These are phyloP conservation scores for Hericium rajendrae DNA, from an alignment of 768 basidiomycete genomes.

Conservation along the genomic window DNA sequence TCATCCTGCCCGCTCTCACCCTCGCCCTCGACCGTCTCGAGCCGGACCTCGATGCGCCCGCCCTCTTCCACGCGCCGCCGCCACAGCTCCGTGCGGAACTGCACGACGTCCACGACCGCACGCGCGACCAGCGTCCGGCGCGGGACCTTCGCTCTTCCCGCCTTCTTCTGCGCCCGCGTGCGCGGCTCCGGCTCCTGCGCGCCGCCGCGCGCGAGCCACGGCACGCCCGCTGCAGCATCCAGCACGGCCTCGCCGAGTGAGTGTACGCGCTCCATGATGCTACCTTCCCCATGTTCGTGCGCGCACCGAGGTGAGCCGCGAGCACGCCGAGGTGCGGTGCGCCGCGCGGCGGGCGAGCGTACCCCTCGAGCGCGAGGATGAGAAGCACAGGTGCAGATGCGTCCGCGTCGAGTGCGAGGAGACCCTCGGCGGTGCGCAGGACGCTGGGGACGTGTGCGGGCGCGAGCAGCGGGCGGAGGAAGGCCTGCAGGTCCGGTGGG, in stretches of 20 bases:
- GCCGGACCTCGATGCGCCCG: slow-evolving; percentile 29
- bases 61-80: slow-evolving; percentile 27
- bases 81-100: slow-evolving; percentile 58
- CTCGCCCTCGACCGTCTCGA: slow-evolving; percentile 18
- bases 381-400: slow-evolving; percentile 54
- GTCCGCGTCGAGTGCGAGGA: slow-evolving; percentile 35
- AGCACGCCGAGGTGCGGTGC: slow-evolving; percentile 48
- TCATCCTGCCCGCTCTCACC: background rate
- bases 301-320: slow-evolving; percentile 43
- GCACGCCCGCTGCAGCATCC: slow-evolving; percentile 52
- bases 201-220: slow-evolving; percentile 44
- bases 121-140: slow-evolving; percentile 59
- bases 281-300: slow-evolving; percentile 39
- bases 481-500: slow-evolving; percentile 2
- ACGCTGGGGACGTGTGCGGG: slow-evolving; percentile 23
- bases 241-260: slow-evolving; percentile 50
- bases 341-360: slow-evolving; percentile 32
- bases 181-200: slow-evolving; percentile 20
- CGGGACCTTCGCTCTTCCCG: slow-evolving; percentile 44
- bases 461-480: slow-evolving; percentile 2
- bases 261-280: slow-evolving; percentile 65
- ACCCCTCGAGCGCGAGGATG: slow-evolving; percentile 64
- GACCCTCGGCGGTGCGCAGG: slow-evolving; percentile 33
- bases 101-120: slow-evolving; percentile 59
- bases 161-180: slow-evolving; percentile 1